Conservation (phyloP, 208 protist genomes). For the Crithidia fasciculata region DNA sequence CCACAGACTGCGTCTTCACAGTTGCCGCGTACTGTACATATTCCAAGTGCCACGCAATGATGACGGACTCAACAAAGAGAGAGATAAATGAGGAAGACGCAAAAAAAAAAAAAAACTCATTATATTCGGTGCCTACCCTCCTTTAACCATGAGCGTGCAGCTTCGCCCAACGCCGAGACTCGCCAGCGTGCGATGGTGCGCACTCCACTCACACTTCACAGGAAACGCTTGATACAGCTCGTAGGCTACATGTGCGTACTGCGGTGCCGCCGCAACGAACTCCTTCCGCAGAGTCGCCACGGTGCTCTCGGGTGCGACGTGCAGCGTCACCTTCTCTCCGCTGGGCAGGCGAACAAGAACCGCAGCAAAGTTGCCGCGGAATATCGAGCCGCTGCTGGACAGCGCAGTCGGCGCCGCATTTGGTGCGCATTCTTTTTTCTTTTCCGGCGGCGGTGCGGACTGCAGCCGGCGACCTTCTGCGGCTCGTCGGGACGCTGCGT, state of each 20-base stretch:
- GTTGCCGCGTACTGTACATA: not conserved
- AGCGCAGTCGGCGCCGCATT: not conserved
- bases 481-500: conserved; percentile 31
- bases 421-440: not conserved
- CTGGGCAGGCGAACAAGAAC: conserved; percentile 76
- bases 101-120: not conserved
- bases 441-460: not conserved
- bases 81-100: not conserved
- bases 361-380: conserved; percentile 37
- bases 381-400: conserved; percentile 3
- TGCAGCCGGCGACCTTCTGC: not conserved
- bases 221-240: conserved; percentile 87
- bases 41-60: not conserved
- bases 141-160: conserved; percentile 64
- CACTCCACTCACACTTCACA: conserved; percentile 41
- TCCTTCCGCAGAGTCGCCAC: conserved; percentile 69
- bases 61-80: not conserved
- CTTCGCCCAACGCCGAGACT: conserved; percentile 61
- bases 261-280: conserved; percentile 55
- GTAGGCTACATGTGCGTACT: conserved; percentile 47
- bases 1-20: not conserved
- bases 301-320: conserved; percentile 56
- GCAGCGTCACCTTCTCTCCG: conserved; percentile 63
- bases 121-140: conserved; percentile 11
- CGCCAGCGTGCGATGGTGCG: conserved; percentile 67